Base-by-base conservation (phyloP, 345 rosid species). In the Passiflora organensis region DNA sequence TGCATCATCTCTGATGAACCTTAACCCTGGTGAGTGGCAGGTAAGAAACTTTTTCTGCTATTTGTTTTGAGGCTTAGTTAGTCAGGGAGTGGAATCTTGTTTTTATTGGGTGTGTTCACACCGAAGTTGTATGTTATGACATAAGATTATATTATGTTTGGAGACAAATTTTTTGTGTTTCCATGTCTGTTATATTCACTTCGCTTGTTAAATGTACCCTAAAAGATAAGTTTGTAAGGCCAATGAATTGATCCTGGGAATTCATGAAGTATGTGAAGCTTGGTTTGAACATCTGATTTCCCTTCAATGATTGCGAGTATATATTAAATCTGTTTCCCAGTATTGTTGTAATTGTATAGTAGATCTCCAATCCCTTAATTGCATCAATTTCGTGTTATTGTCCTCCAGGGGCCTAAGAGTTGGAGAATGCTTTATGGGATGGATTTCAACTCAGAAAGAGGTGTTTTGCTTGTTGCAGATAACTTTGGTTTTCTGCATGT, bases 401-500 rank as follows among this genome's bases (percentile, higher is more conserved):
- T 16, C 3, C 28, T 58, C 47, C 60, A 91, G 98, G 98, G 98
- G 5, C 76, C 72, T 32, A 60, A 43, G 39, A 88, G 15, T 51
- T 91, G 98, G 96, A 88, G 82, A 78, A 91, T 91, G 96, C 80
- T 91, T 16, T 88, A 86, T 44, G 98, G 94, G 46, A 86, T 91
- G 98, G 98, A 91, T 73, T 53, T 86, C 53, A 91, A 91, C 72
- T 39, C 83, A 8, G 96, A 91, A 61, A 86, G 80, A 77, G 76
- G 84, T 59, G 75, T 80, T 48, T 87, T 88, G 47, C 76, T 91
- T 55, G 84, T 70, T 58, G 88, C 98, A 53, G 98, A 91, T 71
- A 91, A 72, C 68, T 84, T 84, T 42, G 98, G 96, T 28, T 78
- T 70, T 62, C 91, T 91, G 56, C 78, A 88, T 67, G 59, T 84